Percentiles rank a stretch among this genome's conserved stretches.
Conservation (phyloP, 2,329 filamentous ascomycete genomes). For the Scedosporium apiospermum region DNA sequence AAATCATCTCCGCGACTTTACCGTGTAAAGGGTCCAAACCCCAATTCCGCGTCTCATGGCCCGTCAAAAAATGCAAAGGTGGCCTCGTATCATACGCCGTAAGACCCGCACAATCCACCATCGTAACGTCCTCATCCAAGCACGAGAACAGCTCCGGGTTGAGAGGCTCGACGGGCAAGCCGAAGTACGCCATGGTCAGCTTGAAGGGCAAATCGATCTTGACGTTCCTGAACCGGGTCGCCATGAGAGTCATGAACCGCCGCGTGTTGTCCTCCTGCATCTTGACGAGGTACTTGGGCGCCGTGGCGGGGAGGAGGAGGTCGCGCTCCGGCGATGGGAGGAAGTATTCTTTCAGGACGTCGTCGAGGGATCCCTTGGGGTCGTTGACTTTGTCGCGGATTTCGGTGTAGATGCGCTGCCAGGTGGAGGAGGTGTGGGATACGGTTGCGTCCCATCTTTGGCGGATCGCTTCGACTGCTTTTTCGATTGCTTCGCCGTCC, state of each 20-base stretch:
- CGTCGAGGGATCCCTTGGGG: background rate
- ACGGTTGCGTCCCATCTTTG: background rate
- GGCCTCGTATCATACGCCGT: slow-evolving; percentile 14
- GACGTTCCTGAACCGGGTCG: slow-evolving; percentile 19
- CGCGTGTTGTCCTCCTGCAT: slow-evolving; percentile 21
- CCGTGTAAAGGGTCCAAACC: slow-evolving; percentile 16
- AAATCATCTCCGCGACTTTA: slow-evolving; percentile 8
- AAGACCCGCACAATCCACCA: slow-evolving; percentile 12
- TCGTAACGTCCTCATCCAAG: slow-evolving; percentile 16
- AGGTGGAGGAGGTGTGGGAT: background rate
- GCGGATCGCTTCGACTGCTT: no score
- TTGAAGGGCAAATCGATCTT: slow-evolving; percentile 25
- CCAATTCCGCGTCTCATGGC: slow-evolving; percentile 19
- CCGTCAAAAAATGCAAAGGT: slow-evolving; percentile 23
- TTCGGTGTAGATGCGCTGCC: slow-evolving; percentile 15
- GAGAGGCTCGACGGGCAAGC: slow-evolving; percentile 32
- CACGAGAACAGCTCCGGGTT: slow-evolving; percentile 10
- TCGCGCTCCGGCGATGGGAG: slow-evolving; percentile 16
- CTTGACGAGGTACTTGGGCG: slow-evolving; percentile 14
- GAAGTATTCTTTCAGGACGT: slow-evolving; percentile 19
- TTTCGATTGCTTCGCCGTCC: background rate
- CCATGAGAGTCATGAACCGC: slow-evolving; percentile 20
- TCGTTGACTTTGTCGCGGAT: slow-evolving; percentile 19
- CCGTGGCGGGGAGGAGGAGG: slow-evolving; percentile 17
- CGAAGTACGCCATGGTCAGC: slow-evolving; percentile 36